Conservation (phyloP, 768 basidiomycete species). For the Tulasnella sp. region DNA sequence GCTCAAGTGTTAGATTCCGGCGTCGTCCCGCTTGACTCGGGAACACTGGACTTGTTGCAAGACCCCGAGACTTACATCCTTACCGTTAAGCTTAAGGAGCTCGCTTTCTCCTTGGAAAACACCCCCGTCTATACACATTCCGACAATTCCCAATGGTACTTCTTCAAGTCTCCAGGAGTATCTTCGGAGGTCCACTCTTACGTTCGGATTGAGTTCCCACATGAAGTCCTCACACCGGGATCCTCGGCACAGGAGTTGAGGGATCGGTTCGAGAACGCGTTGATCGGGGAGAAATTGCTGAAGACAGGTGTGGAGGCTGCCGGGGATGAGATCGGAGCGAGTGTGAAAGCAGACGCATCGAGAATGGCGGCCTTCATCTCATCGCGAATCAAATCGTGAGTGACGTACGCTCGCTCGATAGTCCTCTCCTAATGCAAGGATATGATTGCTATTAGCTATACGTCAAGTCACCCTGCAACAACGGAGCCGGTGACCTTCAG, state of each 20-base stretch:
- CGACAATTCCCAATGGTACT: constrained; percentile 32
- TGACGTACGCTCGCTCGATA: not conserved
- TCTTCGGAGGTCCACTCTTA: constrained; percentile 12
- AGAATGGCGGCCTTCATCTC: not conserved
- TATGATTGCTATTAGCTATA: not conserved
- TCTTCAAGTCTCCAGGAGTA: constrained; percentile 31
- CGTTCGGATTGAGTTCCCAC: constrained; percentile 26
- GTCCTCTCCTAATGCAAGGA: not conserved
- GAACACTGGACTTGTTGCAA: constrained; percentile 14
- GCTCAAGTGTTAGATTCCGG: constrained; percentile 24
- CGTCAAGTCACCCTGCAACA: constrained; percentile 11
- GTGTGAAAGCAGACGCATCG: constrained; percentile 7
- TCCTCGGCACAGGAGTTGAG: constrained; percentile 14
- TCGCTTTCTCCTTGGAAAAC: constrained; percentile 22
- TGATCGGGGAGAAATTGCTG: constrained; percentile 21
- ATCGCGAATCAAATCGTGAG: constrained; percentile 23
- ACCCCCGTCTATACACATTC: constrained; percentile 25
- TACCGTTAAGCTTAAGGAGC: constrained; percentile 8
- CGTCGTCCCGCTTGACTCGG: not conserved
- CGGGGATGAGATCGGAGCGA: constrained; percentile 28
- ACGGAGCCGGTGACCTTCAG: constrained; percentile 7
- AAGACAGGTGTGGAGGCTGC: constrained; percentile 28
- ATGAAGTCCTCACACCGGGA: not conserved
- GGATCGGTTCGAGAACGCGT: constrained; percentile 32
- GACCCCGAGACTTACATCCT: constrained; percentile 17